Percentiles rank a stretch among this genome's conserved stretches.
Evolutionary conservation across 148 eudicot species (phyloP).

Genomic region (Fagopyrum tataricum): DNA sequence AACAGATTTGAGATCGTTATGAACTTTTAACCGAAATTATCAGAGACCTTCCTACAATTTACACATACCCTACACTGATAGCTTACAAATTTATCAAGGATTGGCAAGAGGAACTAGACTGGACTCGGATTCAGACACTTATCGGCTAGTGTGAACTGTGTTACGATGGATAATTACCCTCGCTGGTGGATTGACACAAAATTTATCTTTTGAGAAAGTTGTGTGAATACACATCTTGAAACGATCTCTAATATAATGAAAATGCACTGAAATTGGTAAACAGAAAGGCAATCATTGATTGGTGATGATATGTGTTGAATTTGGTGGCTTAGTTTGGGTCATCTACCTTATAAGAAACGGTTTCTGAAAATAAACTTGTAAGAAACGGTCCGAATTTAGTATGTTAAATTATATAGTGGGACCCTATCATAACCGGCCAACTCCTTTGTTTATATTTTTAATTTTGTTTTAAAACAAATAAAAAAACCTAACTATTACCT

Average conservation of each 20-base stretch:
- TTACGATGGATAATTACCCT: neutral
- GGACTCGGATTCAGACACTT: too few species aligned
- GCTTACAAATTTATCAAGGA: too few species aligned
- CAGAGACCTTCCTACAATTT: too few species aligned
- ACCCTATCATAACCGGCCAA: neutral
- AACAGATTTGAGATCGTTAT: too few species aligned
- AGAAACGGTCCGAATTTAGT: too few species aligned
- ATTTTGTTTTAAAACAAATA: too few species aligned
- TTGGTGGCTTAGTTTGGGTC: neutral
- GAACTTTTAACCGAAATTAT: too few species aligned
- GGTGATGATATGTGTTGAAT: neutral
- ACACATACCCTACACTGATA: too few species aligned
- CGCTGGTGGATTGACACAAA: neutral
- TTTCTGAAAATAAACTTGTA: too few species aligned
- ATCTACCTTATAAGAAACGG: neutral
- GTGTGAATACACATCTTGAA: neutral
- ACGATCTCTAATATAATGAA: neutral
- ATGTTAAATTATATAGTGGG: too few species aligned
- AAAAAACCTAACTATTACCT: too few species aligned
- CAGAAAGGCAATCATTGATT: neutral
- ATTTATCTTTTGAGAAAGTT: neutral
- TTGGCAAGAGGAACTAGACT: too few species aligned
- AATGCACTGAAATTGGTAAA: neutral
- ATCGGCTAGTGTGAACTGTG: neutral
- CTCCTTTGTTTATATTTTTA: neutral